Evolutionary conservation across 176 grass and related monocot species (phyloP).

Genomic region (Puya raimondii): DNA sequence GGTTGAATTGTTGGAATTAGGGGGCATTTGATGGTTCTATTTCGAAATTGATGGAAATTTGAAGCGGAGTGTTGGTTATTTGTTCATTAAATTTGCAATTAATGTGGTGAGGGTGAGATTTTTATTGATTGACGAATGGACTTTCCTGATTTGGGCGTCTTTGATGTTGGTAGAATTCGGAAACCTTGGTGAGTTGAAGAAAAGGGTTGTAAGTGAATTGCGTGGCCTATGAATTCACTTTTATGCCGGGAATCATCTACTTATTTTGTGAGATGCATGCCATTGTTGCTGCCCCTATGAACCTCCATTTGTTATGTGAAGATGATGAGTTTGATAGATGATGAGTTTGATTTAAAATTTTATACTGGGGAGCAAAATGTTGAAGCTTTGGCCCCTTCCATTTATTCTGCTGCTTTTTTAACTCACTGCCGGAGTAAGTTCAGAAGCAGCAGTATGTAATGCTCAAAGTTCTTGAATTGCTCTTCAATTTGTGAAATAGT

Average conservation of each 20-base stretch:
- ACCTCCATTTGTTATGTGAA: too few relatives aligned
- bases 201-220: not conserved
- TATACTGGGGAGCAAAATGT: too few relatives aligned
- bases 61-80: not conserved
- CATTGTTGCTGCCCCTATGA: too few relatives aligned
- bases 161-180: not conserved
- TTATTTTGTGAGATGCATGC: too few relatives aligned
- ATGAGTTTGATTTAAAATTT: too few relatives aligned
- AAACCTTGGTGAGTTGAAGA: slow-evolving; percentile 4
- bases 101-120: slow-evolving; percentile 1
- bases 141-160: not conserved
- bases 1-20: not conserved
- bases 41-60: not conserved
- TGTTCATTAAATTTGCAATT: slow-evolving; percentile 2
- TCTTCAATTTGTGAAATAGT: too few relatives aligned
- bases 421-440: too few relatives aligned
- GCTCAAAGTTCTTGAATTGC: too few relatives aligned
- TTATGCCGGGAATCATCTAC: not conserved
- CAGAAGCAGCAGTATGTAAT: too few relatives aligned
- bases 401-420: too few relatives aligned
- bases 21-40: not conserved
- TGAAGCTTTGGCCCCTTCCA: too few relatives aligned
- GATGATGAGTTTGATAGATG: too few relatives aligned
- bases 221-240: not conserved
- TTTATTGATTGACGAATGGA: not conserved